Evolutionary conservation across 192 early-diverging fungal genomes (phyloP).

Genomic region (Mortierella alpina): DNA sequence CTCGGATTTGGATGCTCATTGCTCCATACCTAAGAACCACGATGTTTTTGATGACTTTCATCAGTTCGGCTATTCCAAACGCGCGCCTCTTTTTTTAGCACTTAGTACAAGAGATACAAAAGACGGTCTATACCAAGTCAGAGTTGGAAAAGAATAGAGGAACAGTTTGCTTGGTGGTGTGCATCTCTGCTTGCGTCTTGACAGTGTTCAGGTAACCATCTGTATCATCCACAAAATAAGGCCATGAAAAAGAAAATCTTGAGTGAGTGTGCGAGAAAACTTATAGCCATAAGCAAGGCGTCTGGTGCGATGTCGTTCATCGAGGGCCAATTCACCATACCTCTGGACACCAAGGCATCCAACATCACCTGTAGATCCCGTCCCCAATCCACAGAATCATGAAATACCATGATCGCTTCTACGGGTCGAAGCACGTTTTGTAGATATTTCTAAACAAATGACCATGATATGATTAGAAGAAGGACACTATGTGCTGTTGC

Average conservation of each 20-base stretch:
- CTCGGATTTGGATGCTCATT: constrained; percentile 83
- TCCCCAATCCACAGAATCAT: constrained; percentile 91
- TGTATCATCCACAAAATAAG: constrained; percentile 56
- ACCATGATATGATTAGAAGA: neutral
- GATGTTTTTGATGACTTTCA: constrained; percentile 1
- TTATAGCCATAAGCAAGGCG: too few species aligned
- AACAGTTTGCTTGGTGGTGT: constrained; percentile 59
- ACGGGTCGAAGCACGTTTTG: constrained; percentile 68
- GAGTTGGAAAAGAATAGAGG: constrained; percentile 85
- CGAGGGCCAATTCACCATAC: neutral
- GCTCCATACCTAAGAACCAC: constrained; percentile 82
- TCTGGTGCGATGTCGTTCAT: too few species aligned
- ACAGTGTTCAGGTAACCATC: constrained; percentile 67
- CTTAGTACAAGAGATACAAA: neutral
- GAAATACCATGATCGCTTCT: constrained; percentile 83
- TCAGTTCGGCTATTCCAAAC: neutral
- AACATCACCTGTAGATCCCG: constrained; percentile 84
- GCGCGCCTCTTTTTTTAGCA: neutral
- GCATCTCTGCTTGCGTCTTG: constrained; percentile 37
- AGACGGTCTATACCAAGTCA: constrained; percentile 61
- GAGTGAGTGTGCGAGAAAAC: neutral
- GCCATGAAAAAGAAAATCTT: neutral
- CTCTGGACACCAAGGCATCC: constrained; percentile 67
- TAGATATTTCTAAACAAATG: constrained; percentile 41
- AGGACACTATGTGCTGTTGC: neutral